These are phyloP conservation scores for Lycium ferocissimum DNA, from an alignment of 257 asterid genomes.

Conservation along the genomic window DNA sequence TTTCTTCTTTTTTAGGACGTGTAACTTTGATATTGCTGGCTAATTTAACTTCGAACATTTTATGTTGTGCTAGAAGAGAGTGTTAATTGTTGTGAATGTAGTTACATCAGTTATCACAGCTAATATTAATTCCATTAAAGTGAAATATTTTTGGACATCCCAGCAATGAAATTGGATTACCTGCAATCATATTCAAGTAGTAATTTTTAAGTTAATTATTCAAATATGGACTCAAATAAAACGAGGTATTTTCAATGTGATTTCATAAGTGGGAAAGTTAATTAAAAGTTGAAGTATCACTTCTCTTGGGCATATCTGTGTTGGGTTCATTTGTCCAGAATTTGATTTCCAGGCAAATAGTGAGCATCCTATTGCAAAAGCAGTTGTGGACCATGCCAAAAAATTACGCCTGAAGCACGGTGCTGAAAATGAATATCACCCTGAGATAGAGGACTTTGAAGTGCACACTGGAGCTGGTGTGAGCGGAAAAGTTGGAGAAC, in stretches of 20 bases:
- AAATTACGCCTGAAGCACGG: constrained; percentile 54
- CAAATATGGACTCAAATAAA: neutral
- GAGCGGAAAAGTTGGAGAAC: constrained; percentile 76
- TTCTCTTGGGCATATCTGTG: neutral
- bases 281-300: neutral
- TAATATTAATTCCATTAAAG: constrained; percentile 5
- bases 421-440: constrained; percentile 48
- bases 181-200: neutral
- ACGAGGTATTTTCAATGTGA: constrained; percentile 5
- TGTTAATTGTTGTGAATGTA: neutral
- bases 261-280: neutral
- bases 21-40: neutral
- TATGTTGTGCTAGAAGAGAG: neutral
- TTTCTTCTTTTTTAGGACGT: neutral
- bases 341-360: constrained; percentile 69
- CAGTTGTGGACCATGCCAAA: constrained; percentile 86
- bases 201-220: neutral
- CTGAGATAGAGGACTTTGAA: constrained; percentile 81
- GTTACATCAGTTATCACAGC: neutral
- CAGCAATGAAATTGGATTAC: neutral
- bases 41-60: neutral
- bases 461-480: constrained; percentile 95
- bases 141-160: neutral
- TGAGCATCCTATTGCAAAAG: constrained; percentile 96
- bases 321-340: constrained; percentile 19